phyloP scores from a whole-genome alignment of 1,284 basidiomycete genomes.

The Anthracocystis walkeri region DNA sequence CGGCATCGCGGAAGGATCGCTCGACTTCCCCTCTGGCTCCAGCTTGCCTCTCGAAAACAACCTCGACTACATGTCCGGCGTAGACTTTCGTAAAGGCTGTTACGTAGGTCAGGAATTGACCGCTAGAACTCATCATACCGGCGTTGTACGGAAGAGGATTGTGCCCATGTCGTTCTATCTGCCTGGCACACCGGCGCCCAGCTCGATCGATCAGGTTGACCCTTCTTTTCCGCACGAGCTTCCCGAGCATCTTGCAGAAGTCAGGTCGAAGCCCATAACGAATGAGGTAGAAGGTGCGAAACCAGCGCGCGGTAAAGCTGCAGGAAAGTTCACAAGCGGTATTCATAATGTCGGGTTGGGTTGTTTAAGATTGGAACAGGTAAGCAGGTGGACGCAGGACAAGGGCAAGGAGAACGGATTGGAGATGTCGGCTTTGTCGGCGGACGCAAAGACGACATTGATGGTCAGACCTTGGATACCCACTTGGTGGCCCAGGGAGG shows the following conservation, averaged over 20 bases:
- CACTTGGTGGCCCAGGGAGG: constrained; percentile 52
- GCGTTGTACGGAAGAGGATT: constrained; percentile 89
- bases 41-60: constrained; percentile 94
- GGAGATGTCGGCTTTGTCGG: constrained; percentile 27
- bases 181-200: constrained; percentile 12
- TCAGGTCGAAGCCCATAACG: constrained; percentile 33
- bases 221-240: neutral
- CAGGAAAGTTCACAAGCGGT: constrained; percentile 58
- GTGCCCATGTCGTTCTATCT: constrained; percentile 75
- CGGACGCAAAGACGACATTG: constrained; percentile 35
- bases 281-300: neutral
- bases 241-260: constrained; percentile 35
- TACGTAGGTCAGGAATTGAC: constrained; percentile 98
- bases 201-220: constrained; percentile 12
- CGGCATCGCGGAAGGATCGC: constrained; percentile 87
- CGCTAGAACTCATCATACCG: constrained; percentile 94
- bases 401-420: constrained; percentile 23
- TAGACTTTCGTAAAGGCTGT: constrained; percentile 97
- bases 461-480: constrained; percentile 55
- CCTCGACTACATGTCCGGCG: constrained; percentile 91
- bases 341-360: constrained; percentile 63
- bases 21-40: constrained; percentile 81
- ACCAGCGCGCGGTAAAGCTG: constrained; percentile 53
- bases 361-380: constrained; percentile 61
- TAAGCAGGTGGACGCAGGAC: constrained; percentile 38